Evolutionary conservation across 2,329 filamentous ascomycete genomes (phyloP).

Genomic region (Cadophora luteo-olivacea): DNA sequence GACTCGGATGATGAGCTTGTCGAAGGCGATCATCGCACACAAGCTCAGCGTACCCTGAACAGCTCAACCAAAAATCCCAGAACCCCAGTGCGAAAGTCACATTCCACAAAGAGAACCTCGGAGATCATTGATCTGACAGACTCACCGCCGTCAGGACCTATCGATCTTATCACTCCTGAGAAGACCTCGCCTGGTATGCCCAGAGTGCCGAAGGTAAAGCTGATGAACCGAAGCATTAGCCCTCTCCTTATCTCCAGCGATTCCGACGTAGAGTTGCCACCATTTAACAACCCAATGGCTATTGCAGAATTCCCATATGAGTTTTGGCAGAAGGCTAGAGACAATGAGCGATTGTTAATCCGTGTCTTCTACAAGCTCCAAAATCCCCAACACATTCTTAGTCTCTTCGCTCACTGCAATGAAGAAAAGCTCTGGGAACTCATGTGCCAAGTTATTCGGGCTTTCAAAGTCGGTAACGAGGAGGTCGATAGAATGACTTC

Average conservation of each 20-base stretch:
- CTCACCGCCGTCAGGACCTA: slow-evolving; percentile 7
- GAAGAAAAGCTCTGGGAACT: slow-evolving; percentile 23
- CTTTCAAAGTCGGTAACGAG: not conserved
- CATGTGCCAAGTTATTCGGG: slow-evolving; percentile 29
- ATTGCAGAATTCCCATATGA: slow-evolving; percentile 35
- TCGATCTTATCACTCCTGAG: slow-evolving; percentile 11
- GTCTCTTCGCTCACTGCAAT: slow-evolving; percentile 27
- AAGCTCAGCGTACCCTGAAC: not conserved
- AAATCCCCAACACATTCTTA: slow-evolving; percentile 20
- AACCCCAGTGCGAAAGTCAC: slow-evolving; percentile 6
- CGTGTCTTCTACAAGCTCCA: slow-evolving; percentile 48
- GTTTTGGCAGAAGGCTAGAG: slow-evolving; percentile 33
- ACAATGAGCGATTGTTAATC: slow-evolving; percentile 50
- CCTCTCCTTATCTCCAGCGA: not conserved
- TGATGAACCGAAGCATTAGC: slow-evolving; percentile 1
- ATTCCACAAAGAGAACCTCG: not conserved
- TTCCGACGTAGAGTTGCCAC: slow-evolving; percentile 25
- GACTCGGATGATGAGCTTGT: slow-evolving; percentile 23
- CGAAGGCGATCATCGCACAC: slow-evolving; percentile 18
- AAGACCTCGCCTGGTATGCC: not conserved
- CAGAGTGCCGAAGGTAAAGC: not conserved
- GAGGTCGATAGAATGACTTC: slow-evolving; percentile 29
- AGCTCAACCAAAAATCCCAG: not conserved
- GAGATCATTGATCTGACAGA: slow-evolving; percentile 35
- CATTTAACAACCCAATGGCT: slow-evolving; percentile 32